Conservation (phyloP, 2,329 filamentous ascomycete species). For the Metarhizium sp. region DNA sequence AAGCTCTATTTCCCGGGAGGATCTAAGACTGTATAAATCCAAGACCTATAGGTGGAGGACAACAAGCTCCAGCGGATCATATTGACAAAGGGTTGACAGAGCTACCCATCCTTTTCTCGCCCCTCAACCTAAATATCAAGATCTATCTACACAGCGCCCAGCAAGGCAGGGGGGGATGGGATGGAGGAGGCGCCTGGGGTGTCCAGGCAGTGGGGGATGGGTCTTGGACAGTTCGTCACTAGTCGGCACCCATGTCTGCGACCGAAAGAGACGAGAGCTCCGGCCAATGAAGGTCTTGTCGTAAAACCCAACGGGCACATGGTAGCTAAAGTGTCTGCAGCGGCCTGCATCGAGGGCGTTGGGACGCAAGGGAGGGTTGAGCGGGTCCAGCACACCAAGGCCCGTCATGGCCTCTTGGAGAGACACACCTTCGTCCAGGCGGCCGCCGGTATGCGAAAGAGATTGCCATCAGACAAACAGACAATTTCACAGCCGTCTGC, state of each 20-base stretch:
- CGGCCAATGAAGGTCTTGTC: conserved; percentile 18
- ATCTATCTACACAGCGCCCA: conserved; percentile 22
- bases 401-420: background rate
- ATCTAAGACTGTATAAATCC: conserved; percentile 27
- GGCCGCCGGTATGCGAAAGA: conserved; percentile 28
- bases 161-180: conserved; percentile 6
- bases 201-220: conserved; percentile 3
- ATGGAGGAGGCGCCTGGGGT: conserved; percentile 11
- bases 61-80: conserved; percentile 20
- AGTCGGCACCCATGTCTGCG: conserved; percentile 14
- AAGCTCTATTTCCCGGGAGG: conserved; percentile 19
- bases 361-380: conserved; percentile 26
- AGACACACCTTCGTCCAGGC: conserved; percentile 5
- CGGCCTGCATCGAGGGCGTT: conserved; percentile 20
- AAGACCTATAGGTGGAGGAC: conserved; percentile 24
- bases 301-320: conserved; percentile 22
- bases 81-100: conserved; percentile 24
- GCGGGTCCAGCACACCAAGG: conserved; percentile 18
- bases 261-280: conserved; percentile 9
- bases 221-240: conserved; percentile 12
- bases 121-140: conserved; percentile 23
- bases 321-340: conserved; percentile 22
- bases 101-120: conserved; percentile 7
- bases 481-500: conserved; percentile 13
- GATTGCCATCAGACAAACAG: conserved; percentile 29